Evolutionary conservation across 2,329 filamentous ascomycete species (phyloP), one percentile per base, ranked within the genome.

Genomic region (Stagonosporopsis rhizophila): DNA sequence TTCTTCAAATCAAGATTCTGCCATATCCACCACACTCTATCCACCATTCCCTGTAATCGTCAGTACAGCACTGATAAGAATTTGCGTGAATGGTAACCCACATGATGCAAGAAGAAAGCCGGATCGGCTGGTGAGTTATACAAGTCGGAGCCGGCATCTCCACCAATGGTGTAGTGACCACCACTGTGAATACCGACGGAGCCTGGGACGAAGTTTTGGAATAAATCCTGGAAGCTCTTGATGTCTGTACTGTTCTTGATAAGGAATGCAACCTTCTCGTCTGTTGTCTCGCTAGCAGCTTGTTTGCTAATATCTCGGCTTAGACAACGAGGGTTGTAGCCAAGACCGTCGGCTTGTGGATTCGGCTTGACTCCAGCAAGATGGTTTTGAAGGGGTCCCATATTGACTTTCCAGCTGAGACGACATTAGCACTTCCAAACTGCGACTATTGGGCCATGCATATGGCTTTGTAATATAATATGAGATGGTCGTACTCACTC

Each of bases 11-110:
- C 70, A 22, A 76, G 65, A 48, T 75, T 78, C 66, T 82, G 80
- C 80, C 80, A 82, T n/a, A 77, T 77, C 75, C 75, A 79, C 74
- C 75, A 82, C 2, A 75, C 61, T 4, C 77, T 71, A 60, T 82
- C 80, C 30, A 82, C 75, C 66, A 77, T 74, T 4, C 35, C 35
- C 35, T 20, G 7, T 12, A 7, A 20, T 19, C 9, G 19, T 38
- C 12, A 38, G 7, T 4, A 20, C 6, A 20, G 1, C 3, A 11
- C 8, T 38, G 9, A 20, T 20, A 1, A 20, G 12, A 4, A 19
- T 38, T 11, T 4, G 19, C 5, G 2, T 20, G 7, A 15, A 19
- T 12, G 3, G 14, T 19, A 6, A 12, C 8, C 20, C 12, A 72
- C 72, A 54, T 82, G 80, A 58, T 81, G 79, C 25, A 79, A 68